Base-by-base conservation (phyloP, 2,329 filamentous ascomycete genomes). In the Trichoderma polysporum region DNA sequence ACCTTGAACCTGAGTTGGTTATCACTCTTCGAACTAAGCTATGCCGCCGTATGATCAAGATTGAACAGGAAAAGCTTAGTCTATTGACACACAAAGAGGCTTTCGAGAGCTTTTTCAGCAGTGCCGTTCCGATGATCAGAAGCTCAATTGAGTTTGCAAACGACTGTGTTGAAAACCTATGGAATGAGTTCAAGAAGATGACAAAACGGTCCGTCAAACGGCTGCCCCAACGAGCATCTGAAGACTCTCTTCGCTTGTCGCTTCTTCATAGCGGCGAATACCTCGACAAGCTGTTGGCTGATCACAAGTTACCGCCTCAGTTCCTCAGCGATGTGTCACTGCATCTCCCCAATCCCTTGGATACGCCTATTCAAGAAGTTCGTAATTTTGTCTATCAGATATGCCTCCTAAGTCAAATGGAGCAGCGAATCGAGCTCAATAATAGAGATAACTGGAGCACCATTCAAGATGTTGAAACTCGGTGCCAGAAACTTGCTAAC, bases 41-140 rank as follows among this genome's bases (percentile, higher is more conserved):
- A 17, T 68, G 67, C 35, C 67, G 67, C 12, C 63, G 67, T 9
- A 66, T 66, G 63, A 22, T 37, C 0, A 68, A 33, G 5, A 63
- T 69, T 1, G 69, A 66, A 10, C 45, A 86, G 73, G 72, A 76
- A 0, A 73, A 82, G 0, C 78, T 81, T 0, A 74, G 81, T 1
- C 73, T 79, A 0, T 92, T 89, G 89, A 80, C 5, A 5, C 2
- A 54, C 8, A 15, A 54, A 0, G 50, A 72, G 2, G 10, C 8
- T 0, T 59, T 57, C n/a, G 53, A 59, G 7, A 33, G 1, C 1
- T 13, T 50, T 19, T 61, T 61, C 22, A n/a, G n/a, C 8, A 22
- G 17, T 8, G 17, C 13, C 22, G 31, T 8, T 1, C 58, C 58
- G 6, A 19, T 17, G 12, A 49, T 68, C 9, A 35, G 31, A 53